phyloP scores from a whole-genome alignment of 1,284 basidiomycete species.

The Megacollybia platyphylla region DNA sequence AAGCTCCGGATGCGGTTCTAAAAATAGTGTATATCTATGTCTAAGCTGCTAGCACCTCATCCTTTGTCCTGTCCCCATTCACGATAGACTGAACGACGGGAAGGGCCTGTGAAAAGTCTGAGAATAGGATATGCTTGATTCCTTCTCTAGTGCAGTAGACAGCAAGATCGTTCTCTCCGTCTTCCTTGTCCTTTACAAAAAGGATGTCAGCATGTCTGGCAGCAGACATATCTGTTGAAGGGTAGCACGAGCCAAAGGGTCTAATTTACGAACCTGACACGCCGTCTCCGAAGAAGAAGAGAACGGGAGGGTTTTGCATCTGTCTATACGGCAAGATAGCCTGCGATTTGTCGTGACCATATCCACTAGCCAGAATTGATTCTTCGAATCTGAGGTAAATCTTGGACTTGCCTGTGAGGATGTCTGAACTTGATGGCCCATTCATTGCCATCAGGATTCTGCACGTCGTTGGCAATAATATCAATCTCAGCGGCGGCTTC shows the following conservation, averaged over 20 bases:
- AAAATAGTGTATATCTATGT: slow-evolving; percentile 3
- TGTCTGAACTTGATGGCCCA: slow-evolving; percentile 87
- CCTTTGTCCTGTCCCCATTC: slow-evolving; percentile 32
- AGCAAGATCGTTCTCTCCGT: slow-evolving; percentile 77
- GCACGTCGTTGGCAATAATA: slow-evolving; percentile 83
- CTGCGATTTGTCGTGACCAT: slow-evolving; percentile 88
- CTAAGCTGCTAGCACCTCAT: slow-evolving; percentile 22
- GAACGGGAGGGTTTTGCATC: slow-evolving; percentile 57
- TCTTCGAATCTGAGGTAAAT: slow-evolving; percentile 1
- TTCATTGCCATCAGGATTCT: slow-evolving; percentile 41
- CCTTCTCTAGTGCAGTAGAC: slow-evolving; percentile 61
- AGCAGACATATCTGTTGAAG: slow-evolving; percentile 66
- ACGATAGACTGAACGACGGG: slow-evolving; percentile 56
- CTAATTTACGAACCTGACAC: slow-evolving; percentile 55
- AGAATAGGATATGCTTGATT: slow-evolving; percentile 59
- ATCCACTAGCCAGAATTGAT: slow-evolving; percentile 36
- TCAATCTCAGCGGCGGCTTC: slow-evolving; percentile 68
- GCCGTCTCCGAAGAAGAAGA: slow-evolving; percentile 95
- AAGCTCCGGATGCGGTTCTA: slow-evolving; percentile 6
- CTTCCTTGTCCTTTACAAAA: slow-evolving; percentile 75
- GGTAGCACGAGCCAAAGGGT: slow-evolving; percentile 4
- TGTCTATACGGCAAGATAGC: slow-evolving; percentile 80
- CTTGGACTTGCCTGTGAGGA: slow-evolving; percentile 52
- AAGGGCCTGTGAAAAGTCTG: slow-evolving; percentile 50
- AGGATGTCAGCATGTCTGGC: slow-evolving; percentile 82